Evolutionary conservation across 257 asterid species (phyloP), one percentile per base, ranked within the genome.

Genomic region (Galeopsis tetrahit): DNA sequence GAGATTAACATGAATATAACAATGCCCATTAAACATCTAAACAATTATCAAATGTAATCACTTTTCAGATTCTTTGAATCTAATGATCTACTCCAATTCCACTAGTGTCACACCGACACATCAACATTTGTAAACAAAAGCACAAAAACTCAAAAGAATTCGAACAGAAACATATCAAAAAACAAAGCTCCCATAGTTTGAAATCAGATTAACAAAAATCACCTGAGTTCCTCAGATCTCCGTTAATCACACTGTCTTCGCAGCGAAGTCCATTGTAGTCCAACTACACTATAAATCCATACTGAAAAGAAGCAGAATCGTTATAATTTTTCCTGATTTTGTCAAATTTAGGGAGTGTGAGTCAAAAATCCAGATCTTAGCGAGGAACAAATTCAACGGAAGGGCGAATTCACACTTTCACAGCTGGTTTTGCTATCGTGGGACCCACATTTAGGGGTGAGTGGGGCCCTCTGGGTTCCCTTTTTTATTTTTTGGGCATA

Each of bases 151-250:
- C 44, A 31, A 35, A 66, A 10, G 58, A 68, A 66, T 71, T 72
- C 64, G 17, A 56, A 59, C 35, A 44, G 66, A 34, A 31, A 32
- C 35, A 51, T 33, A 49, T 75, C 56, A 31, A 48, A 5, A 52
- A 70, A 48, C 17, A n/a, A 6, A 51, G 39, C 4, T 17, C 48
- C 48, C 48, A 42, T 42, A 52, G 57, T 64, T 46, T 15, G 21
- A 75, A 34, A 36, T 32, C 62, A 69, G 15, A 17, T 43, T 40
- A 10, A 14, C 48, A 58, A 66, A 68, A 77, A 43, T 73, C 78
- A 81, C 86, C 86, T 75, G 79, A 70, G 74, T 40, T 51, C 52
- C 79, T 51, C 75, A 70, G 85, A 84, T 81, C 84, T 76, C 69
- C 64, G 55, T 36, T 55, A 68, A 8, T 35, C 56, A 69, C 72